Base-by-base conservation (phyloP, 768 basidiomycete genomes). In the Pleurotus djamor region DNA sequence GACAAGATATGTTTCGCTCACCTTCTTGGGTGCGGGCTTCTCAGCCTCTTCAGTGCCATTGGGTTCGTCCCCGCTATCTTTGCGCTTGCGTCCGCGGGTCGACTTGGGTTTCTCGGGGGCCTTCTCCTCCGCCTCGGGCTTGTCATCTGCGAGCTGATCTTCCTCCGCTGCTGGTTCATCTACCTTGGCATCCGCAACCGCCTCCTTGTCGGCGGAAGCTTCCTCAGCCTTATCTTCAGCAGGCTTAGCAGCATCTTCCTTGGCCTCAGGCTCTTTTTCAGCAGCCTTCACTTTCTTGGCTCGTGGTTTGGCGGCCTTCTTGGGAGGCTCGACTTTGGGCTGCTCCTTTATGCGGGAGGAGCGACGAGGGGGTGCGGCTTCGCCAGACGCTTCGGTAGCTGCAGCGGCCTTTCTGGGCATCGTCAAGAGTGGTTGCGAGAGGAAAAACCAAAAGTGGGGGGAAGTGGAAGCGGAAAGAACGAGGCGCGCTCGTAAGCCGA, bases 371-470 rank as follows among this genome's bases (percentile, higher is more conserved):
- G 76, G 59, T 8, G 69, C 52, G 45, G 79, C 78, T 47, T 74
- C 73, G 28, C 76, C 72, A 52, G 76, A 69, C 21, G 73, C 78
- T 2, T 70, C 69, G 37, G 79, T 60, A 48, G 81, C 64, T 51
- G 79, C 72, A 32, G 83, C 83, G 51, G 87, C 80, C 83, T 89
- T 91, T 67, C 88, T 84, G 63, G 89, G 87, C 89, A 91, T 91
- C 14, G 12, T 56, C n/a, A 28, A 17, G 16, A 7, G 33, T 21
- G 8, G 28, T 56, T 56, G 37, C 41, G 21, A 28, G 21, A 56
- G 41, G 38, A 4, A 16, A 38, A 62, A 63, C 69, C 51, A 63
- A 34, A 48, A 62, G 47, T 45, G 43, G 50, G 33, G 50, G 52
- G 44, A 47, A 52, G 54, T 32, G 38, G 60, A 44, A 48, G 57